A percentile compares a stretch with the other conserved stretches of the same genome.
These are phyloP conservation scores for Candida michaelii DNA, from an alignment of 805 yeast species.

Conservation along the genomic window DNA sequence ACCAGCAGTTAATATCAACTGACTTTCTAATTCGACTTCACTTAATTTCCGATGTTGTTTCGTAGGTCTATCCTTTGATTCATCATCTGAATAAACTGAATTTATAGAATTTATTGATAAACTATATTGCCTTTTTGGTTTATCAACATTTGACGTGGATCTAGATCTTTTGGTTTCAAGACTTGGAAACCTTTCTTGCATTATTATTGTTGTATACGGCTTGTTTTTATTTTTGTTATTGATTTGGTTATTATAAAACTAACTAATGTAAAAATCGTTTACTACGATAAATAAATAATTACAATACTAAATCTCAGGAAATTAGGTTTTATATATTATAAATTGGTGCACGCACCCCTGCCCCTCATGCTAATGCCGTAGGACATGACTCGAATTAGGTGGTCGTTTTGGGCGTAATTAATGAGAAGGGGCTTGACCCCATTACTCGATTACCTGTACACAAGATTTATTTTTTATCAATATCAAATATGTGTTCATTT, in stretches of 20 bases:
- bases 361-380: conserved; percentile 4
- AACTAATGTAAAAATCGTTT: background rate
- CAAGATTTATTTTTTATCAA: too few species aligned
- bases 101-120: conserved; percentile 14
- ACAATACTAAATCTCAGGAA: conserved; percentile 1
- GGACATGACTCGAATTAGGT: conserved; percentile 1
- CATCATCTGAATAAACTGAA: conserved; percentile 12
- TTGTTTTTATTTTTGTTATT: too few species aligned
- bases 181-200: conserved; percentile 9
- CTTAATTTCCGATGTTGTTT: conserved; percentile 28
- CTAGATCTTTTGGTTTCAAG: conserved; percentile 13
- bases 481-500: too few species aligned
- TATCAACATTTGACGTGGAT: conserved; percentile 12
- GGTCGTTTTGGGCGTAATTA: background rate
- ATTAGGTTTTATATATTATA: background rate
- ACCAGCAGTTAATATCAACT: conserved; percentile 37
- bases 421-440: background rate
- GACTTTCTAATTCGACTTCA: conserved; percentile 37
- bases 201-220: background rate
- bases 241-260: too few species aligned
- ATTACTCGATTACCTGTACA: background rate
- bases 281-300: background rate
- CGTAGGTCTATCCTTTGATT: conserved; percentile 3
- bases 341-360: conserved; percentile 4
- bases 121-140: conserved; percentile 14